Conservation (phyloP, 768 basidiomycete genomes). For the Leccinum uliginosum region DNA sequence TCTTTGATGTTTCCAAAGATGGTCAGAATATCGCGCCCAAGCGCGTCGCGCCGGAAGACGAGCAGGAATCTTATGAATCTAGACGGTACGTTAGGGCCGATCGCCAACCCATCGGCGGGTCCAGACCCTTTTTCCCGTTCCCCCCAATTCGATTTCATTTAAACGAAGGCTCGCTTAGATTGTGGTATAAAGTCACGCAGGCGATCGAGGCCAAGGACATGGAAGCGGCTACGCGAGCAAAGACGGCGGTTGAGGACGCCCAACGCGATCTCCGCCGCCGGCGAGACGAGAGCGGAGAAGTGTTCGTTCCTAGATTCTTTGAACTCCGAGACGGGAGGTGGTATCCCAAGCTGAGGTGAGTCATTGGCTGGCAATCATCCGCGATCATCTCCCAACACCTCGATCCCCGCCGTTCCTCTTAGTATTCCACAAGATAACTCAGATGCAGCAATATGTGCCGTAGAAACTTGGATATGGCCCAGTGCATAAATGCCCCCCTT, state of each 20-base stretch:
- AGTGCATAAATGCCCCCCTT: conserved; percentile 9
- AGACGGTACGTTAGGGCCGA: conserved; percentile 51
- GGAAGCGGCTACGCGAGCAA: conserved; percentile 90
- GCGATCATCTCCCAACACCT: not conserved
- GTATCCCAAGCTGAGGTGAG: conserved; percentile 74
- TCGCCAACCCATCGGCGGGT: not conserved
- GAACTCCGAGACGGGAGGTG: conserved; percentile 72
- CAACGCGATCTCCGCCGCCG: conserved; percentile 77
- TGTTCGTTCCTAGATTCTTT: conserved; percentile 79
- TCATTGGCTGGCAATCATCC: conserved; percentile 5
- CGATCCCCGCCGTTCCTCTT: not conserved
- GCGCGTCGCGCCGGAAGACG: conserved; percentile 76
- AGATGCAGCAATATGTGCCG: conserved; percentile 55
- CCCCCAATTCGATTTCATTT: not conserved
- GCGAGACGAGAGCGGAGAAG: conserved; percentile 69
- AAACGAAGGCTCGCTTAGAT: conserved; percentile 6
- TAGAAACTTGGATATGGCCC: conserved; percentile 78
- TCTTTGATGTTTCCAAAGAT: conserved; percentile 83
- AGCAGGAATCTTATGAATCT: conserved; percentile 91
- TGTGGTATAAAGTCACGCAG: conserved; percentile 81
- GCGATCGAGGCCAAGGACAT: conserved; percentile 89
- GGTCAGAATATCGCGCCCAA: conserved; percentile 74
- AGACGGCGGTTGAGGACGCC: conserved; percentile 85
- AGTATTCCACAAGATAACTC: conserved; percentile 70
- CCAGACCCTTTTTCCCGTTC: not conserved